Base-by-base conservation (phyloP, 1,284 basidiomycete species). In the Trametes sp. region DNA sequence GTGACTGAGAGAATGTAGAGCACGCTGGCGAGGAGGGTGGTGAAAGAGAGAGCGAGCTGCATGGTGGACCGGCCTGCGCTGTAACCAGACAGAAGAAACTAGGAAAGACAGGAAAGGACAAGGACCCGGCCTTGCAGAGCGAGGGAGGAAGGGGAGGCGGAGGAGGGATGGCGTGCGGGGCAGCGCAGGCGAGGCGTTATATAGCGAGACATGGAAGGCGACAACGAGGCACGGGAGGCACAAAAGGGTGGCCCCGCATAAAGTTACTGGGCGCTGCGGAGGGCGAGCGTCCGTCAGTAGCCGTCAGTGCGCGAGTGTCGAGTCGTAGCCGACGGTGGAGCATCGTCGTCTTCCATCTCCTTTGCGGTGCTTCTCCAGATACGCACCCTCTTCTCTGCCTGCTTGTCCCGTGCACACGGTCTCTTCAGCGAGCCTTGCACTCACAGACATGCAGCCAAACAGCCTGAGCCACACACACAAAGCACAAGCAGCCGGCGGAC, bases 21-120 rank as follows among this genome's bases (percentile, higher is more conserved):
- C 60, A 87, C 66, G 76, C 81, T 80, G 68, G 83, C 81, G 72
- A 88, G 81, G 74, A 88, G 82, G 65, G 81, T 68, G 59, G 81
- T 78, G 69, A 87, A 80, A 38, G 83, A 81, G 68, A 82, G 70
- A 61, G 76, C 78, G 74, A 87, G 78, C 70, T 84, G 83, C 86
- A 87, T 87, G 69, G 70, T 78, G 61, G 65, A 66, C 71, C 69
- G 70, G 70, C 69, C 69, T 72, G 62, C 67, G 70, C 65, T 68
- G 68, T 65, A 64, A 65, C 64, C 67, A 65, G 64, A 69, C 57
- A 64, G 73, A 74, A 70, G 66, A 72, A 72, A 63, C 59, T 67
- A 53, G 66, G 71, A 69, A 70, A 65, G 59, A 70, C 71, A 73
- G 59, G 66, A 71, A 69, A 70, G 66, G 60, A 71, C 72, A 73